Evolutionary conservation across 225 moss, liverwort and hornwort species (phyloP).

Genomic region (Pseudoscleropodium purum): DNA sequence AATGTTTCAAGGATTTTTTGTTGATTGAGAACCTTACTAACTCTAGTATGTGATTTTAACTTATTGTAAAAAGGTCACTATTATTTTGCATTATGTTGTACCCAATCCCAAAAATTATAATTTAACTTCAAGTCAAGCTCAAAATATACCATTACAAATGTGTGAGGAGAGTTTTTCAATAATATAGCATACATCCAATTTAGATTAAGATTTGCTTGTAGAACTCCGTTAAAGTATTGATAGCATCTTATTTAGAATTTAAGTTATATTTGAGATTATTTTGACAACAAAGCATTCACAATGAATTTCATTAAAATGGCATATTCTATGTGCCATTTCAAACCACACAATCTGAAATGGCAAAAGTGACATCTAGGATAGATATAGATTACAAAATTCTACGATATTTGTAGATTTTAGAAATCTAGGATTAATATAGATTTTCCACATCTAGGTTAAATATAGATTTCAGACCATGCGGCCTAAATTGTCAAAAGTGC

Average conservation of each 20-base stretch:
- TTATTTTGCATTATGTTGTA: background rate
- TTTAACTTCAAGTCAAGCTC: accelerated
- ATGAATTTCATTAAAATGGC: too few relatives aligned
- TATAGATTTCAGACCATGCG: too few relatives aligned
- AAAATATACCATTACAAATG: background rate
- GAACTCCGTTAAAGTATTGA: background rate
- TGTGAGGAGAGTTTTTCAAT: accelerated
- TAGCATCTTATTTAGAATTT: background rate
- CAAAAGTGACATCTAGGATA: too few relatives aligned
- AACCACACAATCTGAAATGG: too few relatives aligned
- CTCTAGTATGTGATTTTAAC: background rate
- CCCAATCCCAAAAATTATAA: accelerated
- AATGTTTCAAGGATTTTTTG: background rate
- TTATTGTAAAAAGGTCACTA: background rate
- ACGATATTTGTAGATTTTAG: too few relatives aligned
- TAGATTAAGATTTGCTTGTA: background rate
- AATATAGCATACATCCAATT: background rate
- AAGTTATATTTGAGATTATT: background rate
- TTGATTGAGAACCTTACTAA: background rate
- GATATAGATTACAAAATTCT: too few relatives aligned
- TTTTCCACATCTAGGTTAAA: too few relatives aligned
- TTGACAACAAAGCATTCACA: too few relatives aligned
- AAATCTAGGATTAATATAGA: too few relatives aligned
- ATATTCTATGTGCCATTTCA: too few relatives aligned
- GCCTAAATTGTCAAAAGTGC: too few relatives aligned